phyloP scores from a whole-genome alignment of 78 protist genomes.

The Cavenderia fasciculata region DNA sequence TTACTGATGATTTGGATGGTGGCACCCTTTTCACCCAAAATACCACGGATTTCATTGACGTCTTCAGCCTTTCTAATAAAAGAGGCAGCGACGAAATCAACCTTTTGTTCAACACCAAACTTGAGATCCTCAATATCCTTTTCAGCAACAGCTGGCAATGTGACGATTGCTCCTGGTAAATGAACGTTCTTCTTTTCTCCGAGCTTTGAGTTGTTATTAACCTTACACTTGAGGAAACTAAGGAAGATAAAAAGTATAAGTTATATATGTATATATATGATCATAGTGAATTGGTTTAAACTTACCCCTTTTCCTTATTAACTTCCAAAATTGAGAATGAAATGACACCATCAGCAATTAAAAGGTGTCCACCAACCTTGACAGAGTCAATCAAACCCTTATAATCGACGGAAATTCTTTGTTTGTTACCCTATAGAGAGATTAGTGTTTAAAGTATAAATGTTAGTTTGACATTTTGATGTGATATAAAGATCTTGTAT shows the following conservation, averaged over 20 bases:
- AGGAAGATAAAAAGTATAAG: not conserved
- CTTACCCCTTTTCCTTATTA: slow-evolving; percentile 69
- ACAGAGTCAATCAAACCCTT: slow-evolving; percentile 74
- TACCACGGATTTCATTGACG: slow-evolving; percentile 78
- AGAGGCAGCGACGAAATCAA: slow-evolving; percentile 91
- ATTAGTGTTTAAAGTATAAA: not conserved
- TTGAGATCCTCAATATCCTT: slow-evolving; percentile 85
- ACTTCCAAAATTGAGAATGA: slow-evolving; percentile 48
- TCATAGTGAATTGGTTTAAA: not conserved
- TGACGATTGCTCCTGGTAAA: slow-evolving; percentile 88
- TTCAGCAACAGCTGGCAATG: slow-evolving; percentile 91
- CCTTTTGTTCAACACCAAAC: slow-evolving; percentile 87
- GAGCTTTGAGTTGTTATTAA: slow-evolving; percentile 74
- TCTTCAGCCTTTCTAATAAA: slow-evolving; percentile 89
- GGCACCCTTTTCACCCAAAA: slow-evolving; percentile 53
- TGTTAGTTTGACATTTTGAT: not conserved
- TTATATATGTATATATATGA: not conserved
- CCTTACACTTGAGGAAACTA: slow-evolving; percentile 64
- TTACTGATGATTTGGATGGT: slow-evolving; percentile 91
- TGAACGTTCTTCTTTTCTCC: slow-evolving; percentile 87
- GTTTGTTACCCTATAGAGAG: slow-evolving; percentile 43
- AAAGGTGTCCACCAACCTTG: slow-evolving; percentile 81
- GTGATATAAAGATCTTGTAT: not conserved
- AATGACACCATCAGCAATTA: slow-evolving; percentile 91
- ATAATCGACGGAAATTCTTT: slow-evolving; percentile 64